Evolutionary conservation across 495 filamentous ascomycete species (phyloP), one percentile per base, ranked within the genome.

Genomic region (Neurospora hispaniola): DNA sequence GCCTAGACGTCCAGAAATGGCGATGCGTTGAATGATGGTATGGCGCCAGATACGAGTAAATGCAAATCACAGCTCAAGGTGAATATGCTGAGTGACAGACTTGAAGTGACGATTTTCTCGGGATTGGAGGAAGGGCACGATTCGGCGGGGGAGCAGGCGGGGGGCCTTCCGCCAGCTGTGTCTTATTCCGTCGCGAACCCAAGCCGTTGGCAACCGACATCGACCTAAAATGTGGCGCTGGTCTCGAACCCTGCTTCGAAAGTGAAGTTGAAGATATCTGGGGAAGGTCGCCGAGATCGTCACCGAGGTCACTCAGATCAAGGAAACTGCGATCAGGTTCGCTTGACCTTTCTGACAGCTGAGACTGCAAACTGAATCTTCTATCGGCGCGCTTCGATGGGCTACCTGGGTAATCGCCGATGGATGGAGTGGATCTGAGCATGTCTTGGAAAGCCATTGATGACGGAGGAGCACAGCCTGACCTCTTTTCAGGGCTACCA

Each of bases 81-180:
- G 35, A 43, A 43, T 31, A 31, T 10, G 40, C 43, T 70, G 40
- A 41, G 5, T 43, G 35, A 31, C 70, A 43, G 16, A 31, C 70
- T 27, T 71, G 40, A 31, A 31, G 40, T 11, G 54, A 62, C 23
- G 73, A 38, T 42, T 71, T 75, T 20, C 72, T 73, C 14, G 90
- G 90, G 12, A 92, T 83, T 6, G 89, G 88, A 8, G 90, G 90
- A 5, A 92, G 83, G 0, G 90, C 89, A 70, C 85, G 86, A 23
- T 85, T 89, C 12, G 90, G 90, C 18, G 90, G 90, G 14, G 90
- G 90, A 16, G 85, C 87, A 14, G 84, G 85, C 0, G 90, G 90
- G 59, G 89, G 90, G 1, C 88, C 89, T 12, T 87, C 82, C 1
- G 80, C 80, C 41, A 91, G 79, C 8, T 87, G 86, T 5, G 88